Evolutionary conservation across 1,139 yeast genomes (phyloP), one percentile per base, ranked within the genome.

Genomic region (Chernovozyma aurita): DNA sequence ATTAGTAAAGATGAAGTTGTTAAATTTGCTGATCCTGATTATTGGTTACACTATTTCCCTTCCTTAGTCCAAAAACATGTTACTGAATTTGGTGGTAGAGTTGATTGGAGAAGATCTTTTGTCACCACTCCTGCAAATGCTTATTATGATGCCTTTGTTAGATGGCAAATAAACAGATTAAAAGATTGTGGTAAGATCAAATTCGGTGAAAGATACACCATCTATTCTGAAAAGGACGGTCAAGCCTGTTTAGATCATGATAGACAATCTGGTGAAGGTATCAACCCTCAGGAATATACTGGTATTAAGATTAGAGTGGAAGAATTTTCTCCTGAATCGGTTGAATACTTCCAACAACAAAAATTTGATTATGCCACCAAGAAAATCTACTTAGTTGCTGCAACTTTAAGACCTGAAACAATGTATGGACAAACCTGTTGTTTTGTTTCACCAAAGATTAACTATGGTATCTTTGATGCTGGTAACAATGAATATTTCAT

Each of bases 191-290:
- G 94, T 43, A 92, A 88, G 67, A 88, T 92, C 66, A 92, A 90
- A 71, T 92, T 92, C 52, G 99, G 98, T 61, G 95, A 92, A 70
- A 83, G 99, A 69, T 87, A 88, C 72, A 94, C 99, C 48, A 87
- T 92, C 52, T 92, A 86, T 67, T 90, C 97, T 30, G 95, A 90
- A 57, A 90, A 85, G 68, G 98, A 92, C 65, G 97, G 97, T 43
- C 99, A 92, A 70, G 95, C 98, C 32, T 92, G 99, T 73, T 90
- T 92, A 88, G 98, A 92, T 64, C 99, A 92, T 63, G 99, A 92
- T 65, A 84, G 99, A 74, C 84, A 78, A 62, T 78, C 92, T 35
- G 99, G 99, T 58, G 99, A 92, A 70, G 98, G 95, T 60, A 90
- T 92, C 35, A 78, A 83, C 49, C 97, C 98, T 30, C 98, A 94